Conservation (phyloP, 2,329 filamentous ascomycete genomes). For the Fusarium coicis region DNA sequence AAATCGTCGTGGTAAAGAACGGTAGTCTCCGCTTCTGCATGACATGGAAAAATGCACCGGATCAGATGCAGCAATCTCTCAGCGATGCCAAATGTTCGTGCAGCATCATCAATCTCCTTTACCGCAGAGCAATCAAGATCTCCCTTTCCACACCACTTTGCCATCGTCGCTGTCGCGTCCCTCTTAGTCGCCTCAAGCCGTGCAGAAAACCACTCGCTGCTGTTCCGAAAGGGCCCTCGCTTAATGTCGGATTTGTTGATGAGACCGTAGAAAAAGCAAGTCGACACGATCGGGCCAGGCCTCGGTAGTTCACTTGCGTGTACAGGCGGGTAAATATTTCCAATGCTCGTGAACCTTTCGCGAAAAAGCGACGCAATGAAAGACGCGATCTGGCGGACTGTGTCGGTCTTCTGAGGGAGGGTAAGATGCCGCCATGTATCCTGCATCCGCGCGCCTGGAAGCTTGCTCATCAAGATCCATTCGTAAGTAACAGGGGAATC, state of each 20-base stretch:
- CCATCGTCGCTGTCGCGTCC: background rate
- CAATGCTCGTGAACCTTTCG: slow-evolving; percentile 39
- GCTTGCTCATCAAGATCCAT: slow-evolving; percentile 54
- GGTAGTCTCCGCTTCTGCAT: slow-evolving; percentile 40
- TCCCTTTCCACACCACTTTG: background rate
- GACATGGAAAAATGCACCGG: slow-evolving; percentile 45
- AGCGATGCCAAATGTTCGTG: slow-evolving; percentile 38
- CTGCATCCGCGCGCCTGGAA: slow-evolving; percentile 45
- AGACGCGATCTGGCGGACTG: slow-evolving; percentile 13
- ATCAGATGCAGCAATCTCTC: slow-evolving; percentile 46
- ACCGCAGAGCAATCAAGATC: slow-evolving; percentile 29
- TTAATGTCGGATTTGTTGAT: slow-evolving; percentile 46
- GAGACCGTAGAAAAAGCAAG: slow-evolving; percentile 49
- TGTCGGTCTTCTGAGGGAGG: background rate
- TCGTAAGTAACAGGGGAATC: slow-evolving; percentile 52
- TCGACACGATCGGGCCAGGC: slow-evolving; percentile 47
- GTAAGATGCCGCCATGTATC: slow-evolving; percentile 39
- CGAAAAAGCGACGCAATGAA: slow-evolving; percentile 32
- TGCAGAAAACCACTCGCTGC: slow-evolving; percentile 50
- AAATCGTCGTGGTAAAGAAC: slow-evolving; percentile 52
- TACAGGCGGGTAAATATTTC: slow-evolving; percentile 28
- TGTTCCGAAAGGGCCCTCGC: slow-evolving; percentile 51
- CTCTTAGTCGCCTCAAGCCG: slow-evolving; percentile 32
- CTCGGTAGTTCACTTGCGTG: background rate
- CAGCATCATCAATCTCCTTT: slow-evolving; percentile 48